Conservation (phyloP, 352 stramenopile genomes). For the Phytopythium montanum region DNA sequence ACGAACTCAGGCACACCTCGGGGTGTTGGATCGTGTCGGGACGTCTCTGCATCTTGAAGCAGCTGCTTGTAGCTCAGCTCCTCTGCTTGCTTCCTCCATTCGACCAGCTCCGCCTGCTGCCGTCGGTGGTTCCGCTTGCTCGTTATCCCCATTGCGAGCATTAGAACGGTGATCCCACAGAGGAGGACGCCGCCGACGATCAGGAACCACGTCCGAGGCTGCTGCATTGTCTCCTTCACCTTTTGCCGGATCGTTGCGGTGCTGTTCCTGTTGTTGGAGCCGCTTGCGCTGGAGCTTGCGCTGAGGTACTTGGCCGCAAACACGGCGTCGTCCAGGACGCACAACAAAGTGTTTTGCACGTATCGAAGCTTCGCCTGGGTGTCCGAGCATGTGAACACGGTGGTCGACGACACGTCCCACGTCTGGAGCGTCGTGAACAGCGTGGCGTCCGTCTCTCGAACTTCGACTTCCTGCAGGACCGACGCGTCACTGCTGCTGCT, state of each 20-base stretch:
- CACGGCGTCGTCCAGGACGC: conserved; percentile 27
- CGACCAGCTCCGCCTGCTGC: background rate
- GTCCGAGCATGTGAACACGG: conserved; percentile 28
- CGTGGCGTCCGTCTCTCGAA: conserved; percentile 28
- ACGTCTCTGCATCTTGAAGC: background rate
- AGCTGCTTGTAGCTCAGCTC: conserved; percentile 3
- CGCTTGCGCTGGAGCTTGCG: background rate
- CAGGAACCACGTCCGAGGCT: conserved; percentile 8
- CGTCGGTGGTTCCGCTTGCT: background rate
- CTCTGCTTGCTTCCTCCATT: conserved; percentile 1
- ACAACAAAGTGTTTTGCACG: conserved; percentile 37
- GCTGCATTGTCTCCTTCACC: conserved; percentile 7
- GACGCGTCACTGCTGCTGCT: conserved; percentile 10
- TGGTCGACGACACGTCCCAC: conserved; percentile 31
- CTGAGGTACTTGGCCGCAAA: conserved; percentile 32
- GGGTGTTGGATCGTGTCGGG: background rate
- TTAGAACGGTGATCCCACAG: background rate
- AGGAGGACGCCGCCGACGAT: background rate
- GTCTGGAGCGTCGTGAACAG: conserved; percentile 22
- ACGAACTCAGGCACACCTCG: background rate
- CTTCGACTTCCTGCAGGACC: conserved; percentile 34
- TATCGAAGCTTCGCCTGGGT: conserved; percentile 23
- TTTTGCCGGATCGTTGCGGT: background rate
- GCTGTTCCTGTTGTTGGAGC: background rate
- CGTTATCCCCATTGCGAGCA: background rate